A percentile compares a stretch with the other conserved stretches of the same genome.
Conservation (phyloP, 2,329 filamentous ascomycete genomes). For the Penicillium crustosum region DNA sequence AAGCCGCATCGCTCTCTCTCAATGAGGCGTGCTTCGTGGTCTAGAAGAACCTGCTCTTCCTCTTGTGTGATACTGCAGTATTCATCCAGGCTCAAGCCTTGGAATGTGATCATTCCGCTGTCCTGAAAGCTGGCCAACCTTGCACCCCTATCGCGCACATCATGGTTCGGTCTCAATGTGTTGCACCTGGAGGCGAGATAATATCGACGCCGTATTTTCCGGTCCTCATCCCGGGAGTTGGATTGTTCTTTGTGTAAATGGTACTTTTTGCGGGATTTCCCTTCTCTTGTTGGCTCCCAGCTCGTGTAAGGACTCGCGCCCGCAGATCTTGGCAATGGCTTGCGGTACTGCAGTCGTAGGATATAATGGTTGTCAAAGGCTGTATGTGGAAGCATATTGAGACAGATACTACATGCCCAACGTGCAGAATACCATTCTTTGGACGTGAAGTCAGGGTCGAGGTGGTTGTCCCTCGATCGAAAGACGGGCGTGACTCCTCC, state of each 20-base stretch:
- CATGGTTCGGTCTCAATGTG: no score
- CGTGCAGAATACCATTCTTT: constrained; percentile 10
- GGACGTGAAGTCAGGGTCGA: not conserved
- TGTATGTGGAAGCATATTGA: constrained; percentile 7
- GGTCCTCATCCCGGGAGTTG: not conserved
- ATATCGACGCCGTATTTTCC: constrained; percentile 4
- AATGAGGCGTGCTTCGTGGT: constrained; percentile 1
- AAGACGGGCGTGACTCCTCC: constrained; percentile 5
- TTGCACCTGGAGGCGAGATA: not conserved
- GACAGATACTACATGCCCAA: constrained; percentile 12
- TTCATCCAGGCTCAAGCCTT: not conserved
- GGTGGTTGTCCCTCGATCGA: not conserved
- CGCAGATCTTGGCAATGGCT: constrained; percentile 8
- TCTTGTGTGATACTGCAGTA: not conserved
- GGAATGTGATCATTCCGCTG: constrained; percentile 1
- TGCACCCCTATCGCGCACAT: not conserved
- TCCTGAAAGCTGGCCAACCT: not conserved
- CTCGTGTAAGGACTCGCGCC: not conserved
- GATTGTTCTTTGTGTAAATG: not conserved
- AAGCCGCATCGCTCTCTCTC: constrained; percentile 8
- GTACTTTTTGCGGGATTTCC: not conserved
- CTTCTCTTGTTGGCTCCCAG: constrained; percentile 1
- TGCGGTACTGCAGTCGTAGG: constrained; percentile 11
- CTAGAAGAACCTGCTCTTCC: constrained; percentile 3
- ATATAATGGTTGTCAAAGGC: constrained; percentile 10